These are phyloP conservation scores for Hyparrhenia diplandra DNA, from an alignment of 176 grass and related monocot genomes.

Conservation along the genomic window DNA sequence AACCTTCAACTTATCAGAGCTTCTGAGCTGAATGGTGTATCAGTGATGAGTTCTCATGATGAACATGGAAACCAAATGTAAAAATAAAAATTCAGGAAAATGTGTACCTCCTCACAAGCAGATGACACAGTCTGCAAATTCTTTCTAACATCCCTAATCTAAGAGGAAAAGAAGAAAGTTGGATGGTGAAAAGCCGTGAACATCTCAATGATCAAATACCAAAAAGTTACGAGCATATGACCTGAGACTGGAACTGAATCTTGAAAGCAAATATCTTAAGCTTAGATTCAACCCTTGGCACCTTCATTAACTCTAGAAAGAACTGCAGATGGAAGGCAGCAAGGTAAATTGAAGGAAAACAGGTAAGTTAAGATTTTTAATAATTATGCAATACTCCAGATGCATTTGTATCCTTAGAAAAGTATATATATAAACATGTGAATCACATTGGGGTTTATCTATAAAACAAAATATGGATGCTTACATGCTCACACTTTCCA, in stretches of 20 bases:
- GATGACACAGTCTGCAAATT: conserved; percentile 65
- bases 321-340: conserved; percentile 44
- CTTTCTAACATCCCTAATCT: conserved; percentile 86
- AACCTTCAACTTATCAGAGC: conserved; percentile 88
- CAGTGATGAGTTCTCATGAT: conserved; percentile 28
- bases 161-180: conserved; percentile 38
- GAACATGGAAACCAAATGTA: conserved; percentile 13
- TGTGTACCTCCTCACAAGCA: conserved; percentile 87
- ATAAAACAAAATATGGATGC: conserved; percentile 22
- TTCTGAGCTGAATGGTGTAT: conserved; percentile 55
- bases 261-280: conserved; percentile 87
- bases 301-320: conserved; percentile 97
- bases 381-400: conserved; percentile 8
- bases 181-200: conserved; percentile 35
- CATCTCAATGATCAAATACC: conserved; percentile 5
- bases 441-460: background rate
- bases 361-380: conserved; percentile 1
- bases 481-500: conserved; percentile 98
- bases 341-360: conserved; percentile 25
- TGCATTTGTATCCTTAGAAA: background rate
- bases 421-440: conserved; percentile 11
- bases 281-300: conserved; percentile 95
- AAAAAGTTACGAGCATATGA: conserved; percentile 29
- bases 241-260: conserved; percentile 92
- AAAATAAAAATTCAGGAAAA: conserved; percentile 21